A percentile compares a stretch with the other conserved stretches of the same genome.
These are phyloP conservation scores for Desmodesmus armatus DNA, from an alignment of 139 green algal species.

Conservation along the genomic window DNA sequence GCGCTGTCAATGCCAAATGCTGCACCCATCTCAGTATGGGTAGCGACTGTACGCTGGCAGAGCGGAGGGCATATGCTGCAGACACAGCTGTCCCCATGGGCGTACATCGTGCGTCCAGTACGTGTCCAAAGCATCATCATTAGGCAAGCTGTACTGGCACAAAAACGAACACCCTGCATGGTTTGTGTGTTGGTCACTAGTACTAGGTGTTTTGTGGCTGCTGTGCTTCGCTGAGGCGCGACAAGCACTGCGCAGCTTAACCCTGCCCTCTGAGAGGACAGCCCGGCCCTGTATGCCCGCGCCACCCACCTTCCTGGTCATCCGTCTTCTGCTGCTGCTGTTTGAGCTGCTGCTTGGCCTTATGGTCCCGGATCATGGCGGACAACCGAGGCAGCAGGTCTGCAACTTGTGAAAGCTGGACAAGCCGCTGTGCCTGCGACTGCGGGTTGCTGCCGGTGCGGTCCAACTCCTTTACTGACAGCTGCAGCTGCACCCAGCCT, in stretches of 20 bases:
- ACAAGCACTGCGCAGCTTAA: not conserved
- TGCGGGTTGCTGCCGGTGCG: not conserved
- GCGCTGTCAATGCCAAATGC: no score
- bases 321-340: conserved; percentile 11
- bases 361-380: not conserved
- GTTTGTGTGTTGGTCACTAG: no score
- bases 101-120: no score
- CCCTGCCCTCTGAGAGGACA: not conserved
- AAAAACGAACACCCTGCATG: no score
- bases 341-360: conserved; percentile 3
- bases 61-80: no score
- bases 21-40: no score
- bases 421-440: not conserved
- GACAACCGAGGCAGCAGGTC: conserved; percentile 18
- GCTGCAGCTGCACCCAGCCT: conserved; percentile 13
- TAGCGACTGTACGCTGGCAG: no score
- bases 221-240: conserved; percentile 3
- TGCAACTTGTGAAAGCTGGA: conserved; percentile 12
- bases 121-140: no score
- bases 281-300: not conserved
- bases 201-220: no score
- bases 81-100: no score
- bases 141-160: no score
- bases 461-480: conserved; percentile 1
- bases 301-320: not conserved